Evolutionary conservation across 2,329 filamentous ascomycete genomes (phyloP).

Genomic region (Diaporthe sp.): DNA sequence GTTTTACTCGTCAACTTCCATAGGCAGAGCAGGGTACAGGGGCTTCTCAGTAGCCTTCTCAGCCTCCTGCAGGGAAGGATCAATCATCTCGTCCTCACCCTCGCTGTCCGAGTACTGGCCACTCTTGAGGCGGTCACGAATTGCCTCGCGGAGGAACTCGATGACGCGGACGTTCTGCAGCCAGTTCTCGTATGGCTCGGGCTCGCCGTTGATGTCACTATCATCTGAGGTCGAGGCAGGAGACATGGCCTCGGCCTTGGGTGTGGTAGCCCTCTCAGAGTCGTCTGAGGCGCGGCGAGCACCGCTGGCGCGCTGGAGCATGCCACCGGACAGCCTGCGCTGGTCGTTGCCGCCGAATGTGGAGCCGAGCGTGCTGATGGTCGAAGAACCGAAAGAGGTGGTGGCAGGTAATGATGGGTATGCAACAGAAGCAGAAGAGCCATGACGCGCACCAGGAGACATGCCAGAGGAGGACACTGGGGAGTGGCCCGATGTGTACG

Average conservation of each 20-base stretch:
- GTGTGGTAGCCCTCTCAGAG: slow-evolving; percentile 56
- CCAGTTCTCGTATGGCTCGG: slow-evolving; percentile 74
- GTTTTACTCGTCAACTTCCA: slow-evolving; percentile 33
- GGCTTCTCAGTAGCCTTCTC: slow-evolving; percentile 49
- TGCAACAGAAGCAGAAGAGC: slow-evolving; percentile 71
- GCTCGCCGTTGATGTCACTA: slow-evolving; percentile 68
- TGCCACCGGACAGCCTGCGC: slow-evolving; percentile 74
- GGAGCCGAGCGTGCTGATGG: slow-evolving; percentile 78
- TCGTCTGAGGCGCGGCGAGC: slow-evolving; percentile 56
- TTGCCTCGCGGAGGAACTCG: slow-evolving; percentile 70
- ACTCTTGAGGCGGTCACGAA: slow-evolving; percentile 68
- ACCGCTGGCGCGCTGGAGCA: slow-evolving; percentile 71
- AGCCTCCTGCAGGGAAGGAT: slow-evolving; percentile 47
- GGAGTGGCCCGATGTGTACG: slow-evolving; percentile 83
- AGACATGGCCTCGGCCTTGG: slow-evolving; percentile 58
- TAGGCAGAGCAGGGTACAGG: slow-evolving; percentile 51
- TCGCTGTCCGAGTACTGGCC: slow-evolving; percentile 63
- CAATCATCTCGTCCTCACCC: slow-evolving; percentile 46
- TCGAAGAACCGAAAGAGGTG: slow-evolving; percentile 76
- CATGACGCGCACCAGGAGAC: slow-evolving; percentile 75
- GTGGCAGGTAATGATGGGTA: slow-evolving; percentile 83
- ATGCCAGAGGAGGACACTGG: slow-evolving; percentile 78
- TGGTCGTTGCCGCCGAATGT: slow-evolving; percentile 71
- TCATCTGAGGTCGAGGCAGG: slow-evolving; percentile 67
- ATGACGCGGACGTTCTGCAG: slow-evolving; percentile 75